A percentile compares a stretch with the other conserved stretches of the same genome.
Evolutionary conservation across 345 rosid species (phyloP).

Genomic region (Odontarrhena argentea): DNA sequence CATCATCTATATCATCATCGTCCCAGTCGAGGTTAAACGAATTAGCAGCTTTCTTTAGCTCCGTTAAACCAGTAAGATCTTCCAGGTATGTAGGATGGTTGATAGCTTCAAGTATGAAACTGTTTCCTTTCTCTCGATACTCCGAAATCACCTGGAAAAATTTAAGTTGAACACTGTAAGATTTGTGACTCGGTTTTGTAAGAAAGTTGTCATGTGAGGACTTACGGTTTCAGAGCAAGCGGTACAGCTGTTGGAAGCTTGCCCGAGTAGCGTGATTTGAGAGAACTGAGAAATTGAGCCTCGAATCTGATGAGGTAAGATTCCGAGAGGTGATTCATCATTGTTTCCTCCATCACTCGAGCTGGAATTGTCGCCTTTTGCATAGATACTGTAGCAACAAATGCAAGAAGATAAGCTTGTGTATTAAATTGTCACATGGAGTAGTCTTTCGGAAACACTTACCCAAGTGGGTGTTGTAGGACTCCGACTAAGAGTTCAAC

Average conservation of each 20-base stretch:
- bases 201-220: neutral
- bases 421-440: neutral
- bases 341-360: constrained; percentile 45
- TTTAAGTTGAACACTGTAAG: neutral
- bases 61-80: constrained; percentile 89
- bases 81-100: constrained; percentile 93
- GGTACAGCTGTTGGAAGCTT: constrained; percentile 81
- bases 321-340: constrained; percentile 76
- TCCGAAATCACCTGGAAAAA: constrained; percentile 74
- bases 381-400: constrained; percentile 54
- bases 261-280: constrained; percentile 78
- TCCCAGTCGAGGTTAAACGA: constrained; percentile 78
- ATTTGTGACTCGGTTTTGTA: neutral
- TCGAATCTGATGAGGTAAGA: constrained; percentile 92
- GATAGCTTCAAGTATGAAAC: constrained; percentile 79
- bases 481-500: constrained; percentile 84
- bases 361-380: constrained; percentile 63
- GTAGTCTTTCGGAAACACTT: neutral
- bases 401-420: constrained; percentile 23
- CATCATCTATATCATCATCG: constrained; percentile 44
- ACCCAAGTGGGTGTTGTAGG: constrained; percentile 90
- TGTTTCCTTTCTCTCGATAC: constrained; percentile 62
- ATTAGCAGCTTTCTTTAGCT: constrained; percentile 72
- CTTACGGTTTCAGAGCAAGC: constrained; percentile 89
- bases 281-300: constrained; percentile 84